A percentile compares a stretch with the other conserved stretches of the same genome.
Evolutionary conservation across 805 yeast genomes (phyloP).

Genomic region (Ascoidea rubescens): DNA sequence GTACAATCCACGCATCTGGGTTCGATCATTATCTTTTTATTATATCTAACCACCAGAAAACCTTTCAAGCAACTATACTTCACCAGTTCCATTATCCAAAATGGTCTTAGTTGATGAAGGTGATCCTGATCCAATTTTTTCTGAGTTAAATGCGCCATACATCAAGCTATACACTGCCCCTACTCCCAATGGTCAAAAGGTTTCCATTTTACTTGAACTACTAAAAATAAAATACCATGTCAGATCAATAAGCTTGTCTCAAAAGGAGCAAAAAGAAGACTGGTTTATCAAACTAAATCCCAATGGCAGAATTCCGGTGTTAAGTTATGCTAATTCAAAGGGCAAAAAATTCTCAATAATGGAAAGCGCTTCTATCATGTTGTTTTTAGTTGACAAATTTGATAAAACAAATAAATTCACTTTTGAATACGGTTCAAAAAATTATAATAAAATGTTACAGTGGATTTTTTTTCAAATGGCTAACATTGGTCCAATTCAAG

Average conservation of each 20-base stretch:
- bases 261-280: conserved; percentile 35
- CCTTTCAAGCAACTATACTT: no score
- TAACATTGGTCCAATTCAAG: conserved; percentile 48
- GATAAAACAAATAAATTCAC: conserved; percentile 36
- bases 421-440: conserved; percentile 20
- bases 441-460: conserved; percentile 39
- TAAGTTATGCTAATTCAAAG: conserved; percentile 23
- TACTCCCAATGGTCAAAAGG: conserved; percentile 29
- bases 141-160: conserved; percentile 23
- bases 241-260: conserved; percentile 25
- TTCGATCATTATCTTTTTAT: no score
- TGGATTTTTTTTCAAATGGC: conserved; percentile 46
- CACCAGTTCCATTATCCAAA: no score
- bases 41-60: no score
- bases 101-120: no score
- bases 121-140: no score
- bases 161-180: conserved; percentile 27
- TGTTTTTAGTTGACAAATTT: conserved; percentile 44
- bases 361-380: conserved; percentile 51
- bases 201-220: conserved; percentile 21
- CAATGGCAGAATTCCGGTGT: conserved; percentile 49
- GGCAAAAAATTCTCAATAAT: conserved; percentile 31
- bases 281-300: conserved; percentile 46
- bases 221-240: conserved; percentile 20
- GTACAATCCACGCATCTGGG: no score